Evolutionary conservation across 805 yeast species (phyloP).

Genomic region (Zygoascus biomembranicola): DNA sequence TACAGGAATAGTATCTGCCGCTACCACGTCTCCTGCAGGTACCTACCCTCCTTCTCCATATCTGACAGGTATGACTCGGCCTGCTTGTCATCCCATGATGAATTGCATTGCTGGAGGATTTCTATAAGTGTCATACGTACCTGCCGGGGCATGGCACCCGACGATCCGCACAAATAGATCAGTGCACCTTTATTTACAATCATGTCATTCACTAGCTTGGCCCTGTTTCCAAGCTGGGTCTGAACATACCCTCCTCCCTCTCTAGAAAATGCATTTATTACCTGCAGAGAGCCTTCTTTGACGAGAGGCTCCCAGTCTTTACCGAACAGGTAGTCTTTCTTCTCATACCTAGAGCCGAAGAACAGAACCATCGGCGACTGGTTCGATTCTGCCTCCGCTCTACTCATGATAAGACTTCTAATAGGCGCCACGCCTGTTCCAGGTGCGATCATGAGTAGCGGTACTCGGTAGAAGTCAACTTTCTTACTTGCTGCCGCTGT

Average conservation of each 20-base stretch:
- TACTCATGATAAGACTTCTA: constrained; percentile 51
- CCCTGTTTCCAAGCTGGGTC: constrained; percentile 50
- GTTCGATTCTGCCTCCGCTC: constrained; percentile 8
- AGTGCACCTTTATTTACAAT: constrained; percentile 49
- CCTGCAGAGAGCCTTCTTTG: constrained; percentile 29
- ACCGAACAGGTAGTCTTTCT: constrained; percentile 62
- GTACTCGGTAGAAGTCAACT: constrained; percentile 19
- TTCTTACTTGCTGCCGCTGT: constrained; percentile 25
- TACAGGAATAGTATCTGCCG: background rate
- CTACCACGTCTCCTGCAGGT: constrained; percentile 87
- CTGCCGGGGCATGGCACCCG: constrained; percentile 89
- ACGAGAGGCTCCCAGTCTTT: constrained; percentile 41
- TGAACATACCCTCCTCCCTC: constrained; percentile 62
- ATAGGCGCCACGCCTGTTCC: constrained; percentile 98
- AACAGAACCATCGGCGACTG: constrained; percentile 41
- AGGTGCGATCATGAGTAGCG: constrained; percentile 73
- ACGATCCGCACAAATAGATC: constrained; percentile 82
- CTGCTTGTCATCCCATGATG: constrained; percentile 32
- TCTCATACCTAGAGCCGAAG: constrained; percentile 62
- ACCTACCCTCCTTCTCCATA: constrained; percentile 59
- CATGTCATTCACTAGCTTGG: constrained; percentile 41
- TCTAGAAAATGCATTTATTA: constrained; percentile 39
- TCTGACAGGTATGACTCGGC: constrained; percentile 44
- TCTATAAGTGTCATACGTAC: constrained; percentile 73
- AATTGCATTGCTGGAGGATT: constrained; percentile 42